These are phyloP conservation scores for Annona cherimola DNA, from an alignment of 164 flowering plant genomes.

Conservation along the genomic window DNA sequence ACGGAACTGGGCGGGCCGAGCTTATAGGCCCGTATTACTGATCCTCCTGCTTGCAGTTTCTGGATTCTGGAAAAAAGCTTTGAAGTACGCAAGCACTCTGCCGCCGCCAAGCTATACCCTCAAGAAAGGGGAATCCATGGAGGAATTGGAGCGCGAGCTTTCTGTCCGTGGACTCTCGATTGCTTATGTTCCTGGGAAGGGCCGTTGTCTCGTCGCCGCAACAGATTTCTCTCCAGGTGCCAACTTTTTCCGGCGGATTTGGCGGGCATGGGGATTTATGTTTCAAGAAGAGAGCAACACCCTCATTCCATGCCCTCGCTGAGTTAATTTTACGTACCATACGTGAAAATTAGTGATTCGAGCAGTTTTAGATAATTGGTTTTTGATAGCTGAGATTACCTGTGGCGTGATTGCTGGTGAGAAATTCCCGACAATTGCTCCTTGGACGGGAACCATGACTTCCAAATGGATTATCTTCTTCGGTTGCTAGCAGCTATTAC, in stretches of 20 bases:
- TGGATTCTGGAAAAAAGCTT: too few relatives aligned
- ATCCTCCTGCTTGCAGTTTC: too few relatives aligned
- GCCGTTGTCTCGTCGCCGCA: conserved; percentile 67
- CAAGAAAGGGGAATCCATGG: conserved; percentile 24
- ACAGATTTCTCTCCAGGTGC: conserved; percentile 77
- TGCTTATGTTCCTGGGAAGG: conserved; percentile 51
- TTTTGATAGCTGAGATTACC: too few relatives aligned
- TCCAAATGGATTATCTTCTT: neutral
- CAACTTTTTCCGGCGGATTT: conserved; percentile 9
- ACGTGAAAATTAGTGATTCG: neutral
- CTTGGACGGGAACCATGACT: neutral
- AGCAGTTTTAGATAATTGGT: neutral
- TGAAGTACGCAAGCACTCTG: too few relatives aligned
- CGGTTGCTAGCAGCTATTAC: too few relatives aligned
- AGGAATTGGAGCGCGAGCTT: conserved; percentile 49
- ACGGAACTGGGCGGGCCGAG: too few relatives aligned
- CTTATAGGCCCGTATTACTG: too few relatives aligned
- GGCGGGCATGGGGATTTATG: neutral
- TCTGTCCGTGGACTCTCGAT: conserved; percentile 36
- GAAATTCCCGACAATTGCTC: neutral
- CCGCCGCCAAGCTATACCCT: neutral
- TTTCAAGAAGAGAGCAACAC: too few relatives aligned
- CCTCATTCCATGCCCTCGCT: neutral
- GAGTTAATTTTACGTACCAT: neutral
- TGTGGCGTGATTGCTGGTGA: neutral